Base-by-base conservation (phyloP, 2,329 filamentous ascomycete genomes). In the Paraconiothyrium brasiliense region DNA sequence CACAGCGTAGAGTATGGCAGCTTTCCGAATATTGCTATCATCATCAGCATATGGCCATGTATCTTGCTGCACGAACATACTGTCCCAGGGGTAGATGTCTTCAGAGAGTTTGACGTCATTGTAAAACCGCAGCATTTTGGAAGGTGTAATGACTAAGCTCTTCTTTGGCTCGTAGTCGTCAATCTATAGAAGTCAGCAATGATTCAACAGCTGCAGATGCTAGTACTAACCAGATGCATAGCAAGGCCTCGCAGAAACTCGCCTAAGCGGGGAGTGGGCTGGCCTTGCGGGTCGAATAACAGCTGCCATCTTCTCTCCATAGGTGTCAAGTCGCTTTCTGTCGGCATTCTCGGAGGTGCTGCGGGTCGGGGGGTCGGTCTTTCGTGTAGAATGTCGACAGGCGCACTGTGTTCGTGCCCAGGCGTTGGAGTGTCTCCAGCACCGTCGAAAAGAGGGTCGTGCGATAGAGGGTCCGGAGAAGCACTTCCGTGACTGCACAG, bases 61-160 rank as follows among this genome's bases (percentile, higher is more conserved):
- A 34, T 41, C 10, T n/a, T 8, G 55, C 24, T 13, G 34, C 2
- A 13, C 22, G 4, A 27, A 73, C 84, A 78, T 79, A 90, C 90
- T 84, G 67, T 86, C 78, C 82, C 92, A 93, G 2, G 88, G 89
- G 73, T 92, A 90, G 2, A 84, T 81, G 70, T 96, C 93, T 14
- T 84, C 79, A 0, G 86, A 79, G 1, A 93, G 76, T 54, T 84
- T 84, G 60, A 90, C 90, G 57, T 87, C 85, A 16, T 86, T 83
- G 73, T 96, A 96, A 67, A 94, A 92, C 51, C 85, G 84, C 14
- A 87, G 84, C 82, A 97, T 86, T 79, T 95, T 95, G 5, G 87
- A 81, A 0, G 93, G 92, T 0, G 90, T 87, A 39, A 97, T 84
- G 46, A 95, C 91, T 16, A 94, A 81, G 37, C 86, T 90, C 54